Evolutionary conservation across 192 early-diverging fungal species (phyloP).

Genomic region (Coemansia sp.): DNA sequence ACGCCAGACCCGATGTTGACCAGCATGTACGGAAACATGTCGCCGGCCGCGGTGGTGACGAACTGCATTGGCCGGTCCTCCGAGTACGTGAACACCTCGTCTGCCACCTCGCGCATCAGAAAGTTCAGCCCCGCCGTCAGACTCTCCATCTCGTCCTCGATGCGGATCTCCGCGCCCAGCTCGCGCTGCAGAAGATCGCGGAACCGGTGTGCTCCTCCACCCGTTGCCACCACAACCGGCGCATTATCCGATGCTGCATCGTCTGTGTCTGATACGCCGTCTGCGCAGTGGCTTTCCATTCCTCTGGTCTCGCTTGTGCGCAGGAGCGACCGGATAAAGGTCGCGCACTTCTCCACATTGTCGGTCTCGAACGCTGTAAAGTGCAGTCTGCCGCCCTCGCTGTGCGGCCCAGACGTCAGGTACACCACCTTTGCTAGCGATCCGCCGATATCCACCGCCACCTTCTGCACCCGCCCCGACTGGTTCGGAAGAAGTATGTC

Average conservation of each 20-base stretch:
- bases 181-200: conserved; percentile 63
- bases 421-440: conserved; percentile 78
- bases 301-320: conserved; percentile 11
- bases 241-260: conserved; percentile 8
- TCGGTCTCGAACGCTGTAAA: conserved; percentile 95
- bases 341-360: conserved; percentile 85
- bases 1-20: conserved; percentile 99
- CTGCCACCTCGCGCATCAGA: conserved; percentile 85
- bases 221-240: conserved; percentile 79
- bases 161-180: conserved; percentile 73
- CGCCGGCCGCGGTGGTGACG: conserved; percentile 49
- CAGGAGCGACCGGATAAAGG: conserved; percentile 74
- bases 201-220: conserved; percentile 84
- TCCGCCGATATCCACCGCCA: conserved; percentile 89
- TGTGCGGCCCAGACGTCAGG: conserved; percentile 52
- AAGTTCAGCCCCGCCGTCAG: conserved; percentile 86
- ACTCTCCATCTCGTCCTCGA: conserved; percentile 95
- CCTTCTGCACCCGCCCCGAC: conserved; percentile 75
- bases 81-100: conserved; percentile 93
- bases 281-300: neutral
- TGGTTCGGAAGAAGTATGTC: conserved; percentile 92
- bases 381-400: conserved; percentile 82
- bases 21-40: conserved; percentile 91
- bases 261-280: conserved; percentile 26
- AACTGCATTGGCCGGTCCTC: conserved; percentile 71